Base-by-base conservation (phyloP, 2,329 filamentous ascomycete genomes). In the Tolypocladium tundrense region DNA sequence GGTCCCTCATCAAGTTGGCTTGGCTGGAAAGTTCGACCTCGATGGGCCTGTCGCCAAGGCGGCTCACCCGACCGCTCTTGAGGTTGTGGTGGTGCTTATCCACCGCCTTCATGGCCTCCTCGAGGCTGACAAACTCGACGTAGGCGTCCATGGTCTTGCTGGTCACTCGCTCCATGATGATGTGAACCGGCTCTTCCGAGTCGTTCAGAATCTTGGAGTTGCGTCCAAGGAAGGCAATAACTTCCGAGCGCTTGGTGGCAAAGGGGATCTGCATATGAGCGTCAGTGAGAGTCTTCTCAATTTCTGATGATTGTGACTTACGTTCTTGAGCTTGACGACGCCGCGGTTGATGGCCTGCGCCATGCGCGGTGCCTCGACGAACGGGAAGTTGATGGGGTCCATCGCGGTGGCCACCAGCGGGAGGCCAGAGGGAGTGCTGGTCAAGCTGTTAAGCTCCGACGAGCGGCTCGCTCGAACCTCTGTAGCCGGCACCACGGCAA, bases 131-230 rank as follows among this genome's bases (percentile, higher is more conserved):
- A 59, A 86, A 84, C 68, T 86, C 83, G 48, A 84, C 77, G 60
- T 79, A 86, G 4, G 78, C 80, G 60, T 86, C 83, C 68, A 83
- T 78, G 0, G 83, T 86, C 75, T 85, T 86, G 65, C 78, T 79
- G 3, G 81, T 82, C 27, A 79, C 75, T n/a, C 82, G 77, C 57
- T 86, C 83, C 82, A 86, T 85, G 63, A 85, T 82, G 61, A 86
- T 84, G 59, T 86, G 83, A 9, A 86, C 73, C 0, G 81, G 78
- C 63, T 84, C 82, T 7, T 81, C 74, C 2, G 65, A 67, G 59
- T 85, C 82, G 37, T 76, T 79, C 53, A 84, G 67, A 40, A 85
- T 76, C 58, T 76, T 78, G 27, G 80, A 77, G 63, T 81, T 84
- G 54, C 80, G 78, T 3, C 83, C 83, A 21, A 86, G 72, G 63